Conservation (phyloP, 2,329 filamentous ascomycete genomes). For the Thelonectria blattea region DNA sequence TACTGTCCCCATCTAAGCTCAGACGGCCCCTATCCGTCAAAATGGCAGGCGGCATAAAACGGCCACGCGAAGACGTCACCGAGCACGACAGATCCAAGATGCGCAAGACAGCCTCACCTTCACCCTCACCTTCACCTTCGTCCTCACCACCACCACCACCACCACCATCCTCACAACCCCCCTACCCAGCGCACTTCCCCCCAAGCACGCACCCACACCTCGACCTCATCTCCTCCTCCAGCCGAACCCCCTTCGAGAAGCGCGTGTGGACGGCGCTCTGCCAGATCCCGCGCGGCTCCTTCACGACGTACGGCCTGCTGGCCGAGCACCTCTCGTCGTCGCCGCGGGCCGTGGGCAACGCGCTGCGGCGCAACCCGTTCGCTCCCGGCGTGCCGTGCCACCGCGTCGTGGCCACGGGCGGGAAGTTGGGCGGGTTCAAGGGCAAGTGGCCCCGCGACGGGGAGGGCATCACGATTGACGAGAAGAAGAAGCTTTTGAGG, state of each 20-base stretch:
- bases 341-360: constrained; percentile 78
- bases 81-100: constrained; percentile 24
- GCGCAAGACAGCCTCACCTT: constrained; percentile 11
- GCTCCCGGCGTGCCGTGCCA: constrained; percentile 84
- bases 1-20: no score
- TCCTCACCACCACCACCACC: constrained; percentile 2
- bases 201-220: constrained; percentile 48
- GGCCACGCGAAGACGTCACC: constrained; percentile 27
- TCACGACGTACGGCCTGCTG: constrained; percentile 80
- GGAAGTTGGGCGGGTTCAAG: constrained; percentile 74
- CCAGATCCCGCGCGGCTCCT: constrained; percentile 75
- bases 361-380: constrained; percentile 79
- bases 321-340: constrained; percentile 72
- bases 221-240: constrained; percentile 51
- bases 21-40: neutral
- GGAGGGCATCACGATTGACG: constrained; percentile 66
- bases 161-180: constrained; percentile 1
- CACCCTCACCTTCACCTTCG: constrained; percentile 10
- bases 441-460: constrained; percentile 68
- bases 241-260: constrained; percentile 63
- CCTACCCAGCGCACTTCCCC: constrained; percentile 15
- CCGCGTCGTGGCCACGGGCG: constrained; percentile 76
- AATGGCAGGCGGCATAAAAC: constrained; percentile 29
- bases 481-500: constrained; percentile 67
- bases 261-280: constrained; percentile 74